Evolutionary conservation across 148 eudicot genomes (phyloP).

Genomic region (Vaccinium darrowii): DNA sequence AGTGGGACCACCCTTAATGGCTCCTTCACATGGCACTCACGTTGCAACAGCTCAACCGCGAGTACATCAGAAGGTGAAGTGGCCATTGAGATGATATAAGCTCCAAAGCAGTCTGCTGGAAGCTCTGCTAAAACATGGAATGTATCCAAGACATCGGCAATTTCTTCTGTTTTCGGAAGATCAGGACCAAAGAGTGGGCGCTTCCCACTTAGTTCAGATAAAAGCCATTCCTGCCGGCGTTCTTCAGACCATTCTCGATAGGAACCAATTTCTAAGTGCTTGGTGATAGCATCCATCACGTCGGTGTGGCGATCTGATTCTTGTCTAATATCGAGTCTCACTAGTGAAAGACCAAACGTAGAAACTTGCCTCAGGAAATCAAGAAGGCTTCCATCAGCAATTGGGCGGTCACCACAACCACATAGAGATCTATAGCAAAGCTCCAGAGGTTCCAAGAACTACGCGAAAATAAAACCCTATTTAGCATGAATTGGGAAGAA

Average conservation of each 20-base stretch:
- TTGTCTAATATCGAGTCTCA: constrained; percentile 89
- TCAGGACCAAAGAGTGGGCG: constrained; percentile 93
- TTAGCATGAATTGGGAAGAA: constrained; percentile 8
- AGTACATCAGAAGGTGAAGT: constrained; percentile 94
- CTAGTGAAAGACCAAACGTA: constrained; percentile 93
- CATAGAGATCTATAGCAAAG: constrained; percentile 90
- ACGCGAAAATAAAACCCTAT: constrained; percentile 14
- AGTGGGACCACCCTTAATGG: constrained; percentile 93
- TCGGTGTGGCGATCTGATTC: constrained; percentile 97
- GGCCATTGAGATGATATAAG: constrained; percentile 97
- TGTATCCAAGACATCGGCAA: constrained; percentile 82
- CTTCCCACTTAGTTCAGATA: constrained; percentile 86
- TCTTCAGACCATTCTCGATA: constrained; percentile 96
- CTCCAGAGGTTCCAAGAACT: constrained; percentile 98
- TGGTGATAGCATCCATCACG: constrained; percentile 88
- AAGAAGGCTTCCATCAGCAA: constrained; percentile 96
- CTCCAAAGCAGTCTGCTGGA: constrained; percentile 93
- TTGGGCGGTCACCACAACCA: constrained; percentile 85
- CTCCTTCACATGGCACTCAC: constrained; percentile 80
- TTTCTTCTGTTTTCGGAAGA: constrained; percentile 90
- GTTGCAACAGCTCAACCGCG: constrained; percentile 93
- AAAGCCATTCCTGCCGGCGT: constrained; percentile 87
- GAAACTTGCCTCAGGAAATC: constrained; percentile 95
- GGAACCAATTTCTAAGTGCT: constrained; percentile 85
- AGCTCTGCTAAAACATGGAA: constrained; percentile 83